Conservation (phyloP, 129 eudicot genomes). For the Lactuca sativa region DNA sequence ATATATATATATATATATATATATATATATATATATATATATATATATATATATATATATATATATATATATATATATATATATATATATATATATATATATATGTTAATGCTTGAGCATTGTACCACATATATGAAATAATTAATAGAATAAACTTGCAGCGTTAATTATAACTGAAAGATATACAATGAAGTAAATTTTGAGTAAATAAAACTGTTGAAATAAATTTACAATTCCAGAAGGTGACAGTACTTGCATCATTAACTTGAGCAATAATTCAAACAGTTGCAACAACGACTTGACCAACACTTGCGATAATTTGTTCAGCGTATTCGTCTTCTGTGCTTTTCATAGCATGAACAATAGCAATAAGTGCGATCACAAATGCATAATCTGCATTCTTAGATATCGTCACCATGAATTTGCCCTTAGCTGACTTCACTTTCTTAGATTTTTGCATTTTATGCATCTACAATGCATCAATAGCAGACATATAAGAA, state of each 20-base stretch:
- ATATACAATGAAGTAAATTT: too few species aligned
- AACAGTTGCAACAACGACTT: background rate
- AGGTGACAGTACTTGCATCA: background rate
- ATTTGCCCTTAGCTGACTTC: slow-evolving; percentile 38
- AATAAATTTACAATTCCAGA: too few species aligned
- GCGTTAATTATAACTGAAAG: too few species aligned
- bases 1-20: too few species aligned
- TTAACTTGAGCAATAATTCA: background rate
- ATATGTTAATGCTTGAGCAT: too few species aligned
- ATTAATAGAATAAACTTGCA: too few species aligned
- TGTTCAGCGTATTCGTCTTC: background rate
- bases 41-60: too few species aligned
- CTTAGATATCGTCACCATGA: slow-evolving; percentile 44
- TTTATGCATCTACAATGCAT: slow-evolving; percentile 9
- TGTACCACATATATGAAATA: too few species aligned
- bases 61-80: too few species aligned
- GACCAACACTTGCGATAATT: background rate
- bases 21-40: too few species aligned
- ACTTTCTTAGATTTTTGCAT: slow-evolving; percentile 25
- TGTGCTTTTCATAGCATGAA: slow-evolving; percentile 23
- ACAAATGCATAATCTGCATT: slow-evolving; percentile 51
- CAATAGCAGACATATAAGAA: background rate
- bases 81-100: too few species aligned
- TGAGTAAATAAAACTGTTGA: background rate
- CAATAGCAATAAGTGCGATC: slow-evolving; percentile 45